Evolutionary conservation across 306 rosid species (phyloP).

Genomic region (Acacia crassicarpa): DNA sequence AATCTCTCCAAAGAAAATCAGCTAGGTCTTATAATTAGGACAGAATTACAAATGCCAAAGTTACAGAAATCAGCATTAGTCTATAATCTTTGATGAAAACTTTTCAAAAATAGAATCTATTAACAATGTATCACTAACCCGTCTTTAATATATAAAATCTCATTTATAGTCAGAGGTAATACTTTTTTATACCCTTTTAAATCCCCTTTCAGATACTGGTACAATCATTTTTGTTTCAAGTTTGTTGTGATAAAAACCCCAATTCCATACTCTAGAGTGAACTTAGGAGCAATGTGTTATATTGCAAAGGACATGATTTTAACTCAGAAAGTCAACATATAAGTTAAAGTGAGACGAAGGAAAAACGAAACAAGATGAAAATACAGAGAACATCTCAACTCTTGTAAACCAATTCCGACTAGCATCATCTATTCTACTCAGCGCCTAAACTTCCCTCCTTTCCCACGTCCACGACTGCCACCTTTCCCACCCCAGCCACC

Average conservation of each 20-base stretch:
- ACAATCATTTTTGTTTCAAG: neutral
- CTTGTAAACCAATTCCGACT: conserved; percentile 9
- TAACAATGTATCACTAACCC: no score
- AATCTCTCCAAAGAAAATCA: no score
- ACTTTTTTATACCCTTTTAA: no score
- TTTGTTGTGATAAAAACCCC: neutral
- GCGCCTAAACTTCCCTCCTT: conserved; percentile 61
- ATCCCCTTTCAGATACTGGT: neutral
- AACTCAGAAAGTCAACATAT: neutral
- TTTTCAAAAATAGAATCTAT: neutral
- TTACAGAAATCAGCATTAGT: neutral
- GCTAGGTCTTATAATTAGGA: no score
- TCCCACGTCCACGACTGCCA: conserved; percentile 59
- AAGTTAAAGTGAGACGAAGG: neutral
- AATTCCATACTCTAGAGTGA: neutral
- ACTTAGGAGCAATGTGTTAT: neutral
- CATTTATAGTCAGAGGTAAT: no score
- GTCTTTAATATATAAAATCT: no score
- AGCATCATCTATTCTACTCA: conserved; percentile 36
- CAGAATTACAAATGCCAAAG: neutral
- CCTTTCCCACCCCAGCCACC: conserved; percentile 64
- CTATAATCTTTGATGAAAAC: no score
- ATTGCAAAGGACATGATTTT: neutral
- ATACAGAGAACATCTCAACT: neutral
- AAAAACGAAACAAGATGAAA: conserved; percentile 7